phyloP scores from a whole-genome alignment of 345 rosid genomes.

The Citrus inodora region DNA sequence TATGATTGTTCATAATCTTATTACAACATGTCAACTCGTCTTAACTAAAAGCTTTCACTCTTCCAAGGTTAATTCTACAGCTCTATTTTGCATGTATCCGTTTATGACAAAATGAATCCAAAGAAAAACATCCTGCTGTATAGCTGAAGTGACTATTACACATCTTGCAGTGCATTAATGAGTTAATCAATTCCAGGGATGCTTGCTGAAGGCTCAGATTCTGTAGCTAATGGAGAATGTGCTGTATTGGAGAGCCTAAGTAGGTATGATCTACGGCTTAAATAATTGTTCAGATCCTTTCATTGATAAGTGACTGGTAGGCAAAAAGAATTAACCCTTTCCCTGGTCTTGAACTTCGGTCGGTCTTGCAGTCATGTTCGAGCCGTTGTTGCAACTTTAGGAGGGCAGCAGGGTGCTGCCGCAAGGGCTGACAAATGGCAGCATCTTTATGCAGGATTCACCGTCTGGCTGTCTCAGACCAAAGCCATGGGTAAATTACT shows the following conservation, averaged over 20 bases:
- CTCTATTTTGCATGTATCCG: neutral
- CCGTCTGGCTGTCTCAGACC: conserved; percentile 80
- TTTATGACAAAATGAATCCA: neutral
- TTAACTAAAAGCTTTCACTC: neutral
- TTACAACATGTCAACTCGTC: neutral
- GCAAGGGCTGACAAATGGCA: conserved; percentile 59
- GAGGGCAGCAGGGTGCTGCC: conserved; percentile 77
- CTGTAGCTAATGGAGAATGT: conserved; percentile 67
- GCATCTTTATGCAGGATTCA: conserved; percentile 83
- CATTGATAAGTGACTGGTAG: neutral
- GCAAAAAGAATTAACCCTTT: neutral
- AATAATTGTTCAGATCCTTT: conserved; percentile 4
- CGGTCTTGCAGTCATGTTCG: conserved; percentile 71
- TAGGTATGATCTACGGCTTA: conserved; percentile 39
- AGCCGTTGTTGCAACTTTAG: conserved; percentile 81
- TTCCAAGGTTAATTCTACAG: neutral
- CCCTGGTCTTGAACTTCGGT: conserved; percentile 7
- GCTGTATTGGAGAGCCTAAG: conserved; percentile 73
- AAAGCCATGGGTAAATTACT: conserved; percentile 60
- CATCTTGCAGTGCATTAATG: conserved; percentile 31
- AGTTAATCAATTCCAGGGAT: conserved; percentile 54
- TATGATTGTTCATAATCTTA: neutral
- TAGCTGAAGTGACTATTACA: conserved; percentile 10
- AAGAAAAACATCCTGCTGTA: neutral
- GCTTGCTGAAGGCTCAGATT: conserved; percentile 60